Evolutionary conservation across 164 flowering plant species (phyloP), one percentile per base, ranked within the genome.

Genomic region (Umbellularia californica): DNA sequence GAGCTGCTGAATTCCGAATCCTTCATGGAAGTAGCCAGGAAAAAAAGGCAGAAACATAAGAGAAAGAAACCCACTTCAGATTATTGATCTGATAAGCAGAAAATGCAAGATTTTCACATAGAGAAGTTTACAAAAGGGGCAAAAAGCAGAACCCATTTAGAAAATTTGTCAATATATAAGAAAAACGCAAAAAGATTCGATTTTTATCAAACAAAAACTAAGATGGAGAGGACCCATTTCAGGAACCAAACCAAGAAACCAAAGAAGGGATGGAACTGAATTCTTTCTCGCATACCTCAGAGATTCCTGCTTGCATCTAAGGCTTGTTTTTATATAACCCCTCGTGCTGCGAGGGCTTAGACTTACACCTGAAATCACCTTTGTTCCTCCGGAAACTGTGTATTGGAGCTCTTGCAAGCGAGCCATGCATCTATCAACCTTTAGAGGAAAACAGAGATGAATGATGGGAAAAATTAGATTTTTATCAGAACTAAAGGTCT

Each of bases 361-460:
- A 74, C 76, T 88, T 52, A 87, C 88, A 2, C 92, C 97, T 14
- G 88, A 70, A 1, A 88, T 80, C 75, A 82, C 87, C 77, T 91
- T 94, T 0, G 47, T 79, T n/a, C 97, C 94, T 7, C 97, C 96
- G 19, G 95, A 74, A 1, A 91, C 95, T 23, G 97, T 92, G 82
- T 79, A 87, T 65, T 93, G 99, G 20, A 93, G 88, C 81, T 95
- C 97, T 82, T 95, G 93, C 81, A 93, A 77, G 79, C 99, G 77
- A 58, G 89, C 93, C 93, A 95, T 88, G 77, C 96, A 93, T 69
- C 81, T 81, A 77, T 95, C 97, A 90, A 95, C 97, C 99, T 90
- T 77, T 74, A 69, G 51, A 68, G 72, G 75, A 66, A 74, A 60
- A 22, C 52, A 66, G 69, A 65, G 22, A 51, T 12, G n/a, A 28